Evolutionary conservation across 192 early-diverging fungal genomes (phyloP).

Genomic region (Helicostylum pulchrum): DNA sequence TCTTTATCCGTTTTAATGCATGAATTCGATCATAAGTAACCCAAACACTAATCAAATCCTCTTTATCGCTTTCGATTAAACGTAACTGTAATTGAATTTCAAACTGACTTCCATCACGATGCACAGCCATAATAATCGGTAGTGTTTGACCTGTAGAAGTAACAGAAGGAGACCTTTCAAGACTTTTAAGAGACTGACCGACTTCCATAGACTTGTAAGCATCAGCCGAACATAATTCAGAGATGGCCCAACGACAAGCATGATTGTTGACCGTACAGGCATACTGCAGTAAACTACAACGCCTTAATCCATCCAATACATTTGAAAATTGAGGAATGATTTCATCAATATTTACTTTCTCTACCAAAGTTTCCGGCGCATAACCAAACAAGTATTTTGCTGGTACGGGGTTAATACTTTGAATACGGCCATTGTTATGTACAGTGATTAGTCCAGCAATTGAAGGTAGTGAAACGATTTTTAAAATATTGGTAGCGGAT

Average conservation of each 20-base stretch:
- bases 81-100: constrained; percentile 61
- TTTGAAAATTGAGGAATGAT: constrained; percentile 57
- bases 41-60: constrained; percentile 57
- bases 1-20: constrained; percentile 20
- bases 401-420: constrained; percentile 54
- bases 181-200: neutral
- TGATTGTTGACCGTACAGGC: constrained; percentile 16
- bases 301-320: constrained; percentile 37
- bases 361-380: constrained; percentile 42
- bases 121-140: constrained; percentile 52
- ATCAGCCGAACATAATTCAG: neutral
- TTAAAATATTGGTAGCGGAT: constrained; percentile 12
- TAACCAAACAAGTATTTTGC: constrained; percentile 66
- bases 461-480: constrained; percentile 59
- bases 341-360: constrained; percentile 48
- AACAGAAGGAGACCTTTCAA: constrained; percentile 1
- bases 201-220: constrained; percentile 6
- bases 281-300: neutral
- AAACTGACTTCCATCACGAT: constrained; percentile 58
- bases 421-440: constrained; percentile 48
- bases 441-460: constrained; percentile 62
- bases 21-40: constrained; percentile 57
- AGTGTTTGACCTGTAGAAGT: constrained; percentile 2
- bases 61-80: constrained; percentile 46
- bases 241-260: constrained; percentile 18